Evolutionary conservation across 1,284 basidiomycete species (phyloP).

Genomic region (Ustilago crameri): DNA sequence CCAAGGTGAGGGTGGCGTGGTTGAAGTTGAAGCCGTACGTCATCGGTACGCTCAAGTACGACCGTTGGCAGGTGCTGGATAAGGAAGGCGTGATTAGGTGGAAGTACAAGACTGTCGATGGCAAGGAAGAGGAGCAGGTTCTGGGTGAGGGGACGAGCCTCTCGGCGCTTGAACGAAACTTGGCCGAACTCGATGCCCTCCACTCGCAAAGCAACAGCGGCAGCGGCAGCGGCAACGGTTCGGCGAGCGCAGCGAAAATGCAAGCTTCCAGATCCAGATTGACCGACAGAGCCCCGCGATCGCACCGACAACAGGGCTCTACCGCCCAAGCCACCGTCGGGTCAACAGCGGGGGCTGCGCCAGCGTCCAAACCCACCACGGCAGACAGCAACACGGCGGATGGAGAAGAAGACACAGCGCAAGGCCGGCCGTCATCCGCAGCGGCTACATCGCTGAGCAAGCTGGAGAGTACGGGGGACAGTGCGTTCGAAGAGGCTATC

Average conservation of each 20-base stretch:
- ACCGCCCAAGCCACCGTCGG: neutral
- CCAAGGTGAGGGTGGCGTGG: slow-evolving; percentile 59
- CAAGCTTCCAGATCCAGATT: slow-evolving; percentile 11
- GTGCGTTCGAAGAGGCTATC: slow-evolving; percentile 34
- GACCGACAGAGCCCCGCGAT: neutral
- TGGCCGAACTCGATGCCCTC: slow-evolving; percentile 49
- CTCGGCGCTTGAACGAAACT: slow-evolving; percentile 43
- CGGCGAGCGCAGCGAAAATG: slow-evolving; percentile 6
- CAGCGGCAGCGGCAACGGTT: neutral
- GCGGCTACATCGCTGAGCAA: slow-evolving; percentile 16
- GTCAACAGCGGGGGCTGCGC: neutral
- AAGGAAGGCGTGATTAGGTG: slow-evolving; percentile 53
- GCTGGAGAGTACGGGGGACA: slow-evolving; percentile 13
- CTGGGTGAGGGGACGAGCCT: slow-evolving; percentile 56
- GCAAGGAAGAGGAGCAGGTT: slow-evolving; percentile 49
- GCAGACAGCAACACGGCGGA: neutral
- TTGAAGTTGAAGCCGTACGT: slow-evolving; percentile 58
- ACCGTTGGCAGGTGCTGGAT: slow-evolving; percentile 47
- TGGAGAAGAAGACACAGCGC: slow-evolving; percentile 6
- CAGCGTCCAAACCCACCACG: slow-evolving; percentile 1
- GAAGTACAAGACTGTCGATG: slow-evolving; percentile 52
- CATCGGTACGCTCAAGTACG: slow-evolving; percentile 52
- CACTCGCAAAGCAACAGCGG: neutral
- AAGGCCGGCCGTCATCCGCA: slow-evolving; percentile 16
- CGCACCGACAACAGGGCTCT: slow-evolving; percentile 7